Percentiles rank a stretch among this genome's conserved stretches.
Evolutionary conservation across 208 protist genomes (phyloP).

Genomic region (Wallacemonas sp.): DNA sequence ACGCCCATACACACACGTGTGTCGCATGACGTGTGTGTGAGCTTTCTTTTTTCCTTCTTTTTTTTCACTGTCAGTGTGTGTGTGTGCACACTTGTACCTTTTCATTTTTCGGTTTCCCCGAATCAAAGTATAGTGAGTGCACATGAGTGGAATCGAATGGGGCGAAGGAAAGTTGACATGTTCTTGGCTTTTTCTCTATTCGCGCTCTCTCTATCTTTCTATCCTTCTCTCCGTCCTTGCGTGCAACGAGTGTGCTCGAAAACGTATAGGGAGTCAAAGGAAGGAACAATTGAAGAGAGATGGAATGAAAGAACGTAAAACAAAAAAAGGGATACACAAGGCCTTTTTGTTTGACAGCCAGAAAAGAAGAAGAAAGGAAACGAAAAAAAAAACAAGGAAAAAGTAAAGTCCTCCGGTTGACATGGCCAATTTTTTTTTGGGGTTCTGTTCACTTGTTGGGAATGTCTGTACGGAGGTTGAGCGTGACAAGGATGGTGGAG

Average conservation of each 20-base stretch:
- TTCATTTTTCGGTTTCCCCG: no score
- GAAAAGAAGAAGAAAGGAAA: slow-evolving; percentile 13
- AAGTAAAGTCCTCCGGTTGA: neutral
- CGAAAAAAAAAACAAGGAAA: slow-evolving; percentile 22
- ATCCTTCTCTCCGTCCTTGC: no score
- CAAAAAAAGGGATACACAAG: neutral
- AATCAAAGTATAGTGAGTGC: no score
- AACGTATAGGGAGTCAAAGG: no score
- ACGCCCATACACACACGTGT: no score
- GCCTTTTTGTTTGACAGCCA: slow-evolving; percentile 10
- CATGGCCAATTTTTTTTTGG: slow-evolving; percentile 13
- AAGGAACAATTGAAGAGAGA: no score
- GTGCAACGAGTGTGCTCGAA: no score
- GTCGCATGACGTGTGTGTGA: no score
- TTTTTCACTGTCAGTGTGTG: no score
- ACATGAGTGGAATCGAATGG: neutral
- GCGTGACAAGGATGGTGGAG: neutral
- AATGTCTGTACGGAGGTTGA: neutral
- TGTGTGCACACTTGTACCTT: no score
- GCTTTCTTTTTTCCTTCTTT: slow-evolving; percentile 2
- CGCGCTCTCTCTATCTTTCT: no score
- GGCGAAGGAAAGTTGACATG: neutral
- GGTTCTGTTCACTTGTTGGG: neutral
- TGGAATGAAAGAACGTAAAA: neutral
- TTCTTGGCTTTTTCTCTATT: neutral